Conservation (phyloP, 495 filamentous ascomycete species). For the Durotheca rogersii region DNA sequence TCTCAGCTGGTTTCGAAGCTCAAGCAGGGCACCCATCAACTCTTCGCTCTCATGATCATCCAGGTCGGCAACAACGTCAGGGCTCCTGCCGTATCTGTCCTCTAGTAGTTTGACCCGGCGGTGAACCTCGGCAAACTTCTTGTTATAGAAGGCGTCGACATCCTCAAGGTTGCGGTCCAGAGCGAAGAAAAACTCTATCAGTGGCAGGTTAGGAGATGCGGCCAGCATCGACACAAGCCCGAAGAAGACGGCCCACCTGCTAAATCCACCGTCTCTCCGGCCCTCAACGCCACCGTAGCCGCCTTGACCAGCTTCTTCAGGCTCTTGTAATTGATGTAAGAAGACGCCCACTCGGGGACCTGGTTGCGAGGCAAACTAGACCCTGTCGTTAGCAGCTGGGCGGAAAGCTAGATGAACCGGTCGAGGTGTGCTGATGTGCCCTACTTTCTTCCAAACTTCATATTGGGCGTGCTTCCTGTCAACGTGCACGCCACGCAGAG, state of each 20-base stretch:
- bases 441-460: constrained; percentile 82
- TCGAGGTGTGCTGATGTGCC: constrained; percentile 3
- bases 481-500: neutral
- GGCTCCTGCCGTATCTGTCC: constrained; percentile 72
- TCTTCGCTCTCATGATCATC: constrained; percentile 82
- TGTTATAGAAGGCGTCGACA: constrained; percentile 94
- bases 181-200: constrained; percentile 85
- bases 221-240: constrained; percentile 26
- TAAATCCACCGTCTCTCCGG: constrained; percentile 74
- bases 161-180: constrained; percentile 96
- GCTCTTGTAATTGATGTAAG: constrained; percentile 94
- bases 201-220: constrained; percentile 35
- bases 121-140: constrained; percentile 79
- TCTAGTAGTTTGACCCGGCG: constrained; percentile 82
- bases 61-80: constrained; percentile 48
- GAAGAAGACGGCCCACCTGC: constrained; percentile 54
- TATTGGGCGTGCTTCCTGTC: constrained; percentile 35
- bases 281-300: constrained; percentile 60
- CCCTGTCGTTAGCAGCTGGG: constrained; percentile 20
- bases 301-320: constrained; percentile 93
- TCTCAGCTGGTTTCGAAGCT: constrained; percentile 79
- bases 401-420: neutral
- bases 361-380: constrained; percentile 83
- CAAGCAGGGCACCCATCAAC: constrained; percentile 81
- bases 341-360: constrained; percentile 91